phyloP scores from a whole-genome alignment of 169 alveolate genomes.

The Plasmodium inui region DNA sequence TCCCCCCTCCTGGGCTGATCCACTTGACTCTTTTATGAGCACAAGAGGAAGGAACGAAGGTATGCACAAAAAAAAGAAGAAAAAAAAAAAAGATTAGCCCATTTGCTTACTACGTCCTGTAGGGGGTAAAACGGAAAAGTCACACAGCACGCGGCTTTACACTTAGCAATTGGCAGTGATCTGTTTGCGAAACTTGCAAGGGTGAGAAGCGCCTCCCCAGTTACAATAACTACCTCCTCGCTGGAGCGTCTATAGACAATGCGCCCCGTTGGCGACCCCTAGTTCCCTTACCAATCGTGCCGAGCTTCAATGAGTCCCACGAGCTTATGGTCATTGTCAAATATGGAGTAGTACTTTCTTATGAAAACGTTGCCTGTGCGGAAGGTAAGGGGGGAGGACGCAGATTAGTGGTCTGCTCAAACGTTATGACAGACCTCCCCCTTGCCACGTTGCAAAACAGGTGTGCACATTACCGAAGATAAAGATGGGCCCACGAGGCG shows the following conservation, averaged over 20 bases:
- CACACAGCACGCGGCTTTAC: not conserved
- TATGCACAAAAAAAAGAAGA: not conserved
- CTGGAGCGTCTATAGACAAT: not conserved
- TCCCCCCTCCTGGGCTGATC: not conserved
- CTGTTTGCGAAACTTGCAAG: not conserved
- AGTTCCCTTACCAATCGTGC: slow-evolving; percentile 75
- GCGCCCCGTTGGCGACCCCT: not conserved
- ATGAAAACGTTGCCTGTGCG: slow-evolving; percentile 79
- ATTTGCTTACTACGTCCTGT: not conserved
- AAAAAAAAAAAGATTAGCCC: not conserved
- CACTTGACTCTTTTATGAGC: not conserved
- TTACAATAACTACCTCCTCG: not conserved
- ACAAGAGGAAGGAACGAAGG: not conserved
- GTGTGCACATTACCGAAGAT: slow-evolving; percentile 81
- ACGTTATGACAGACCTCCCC: not conserved
- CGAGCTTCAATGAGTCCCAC: slow-evolving; percentile 87
- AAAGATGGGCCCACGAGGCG: slow-evolving; percentile 88
- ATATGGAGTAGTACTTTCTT: slow-evolving; percentile 87
- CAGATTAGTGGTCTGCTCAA: not conserved
- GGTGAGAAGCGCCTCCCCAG: not conserved
- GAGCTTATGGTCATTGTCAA: slow-evolving; percentile 86
- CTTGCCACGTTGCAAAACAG: not conserved
- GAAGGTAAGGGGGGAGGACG: not conserved
- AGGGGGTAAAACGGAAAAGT: not conserved
- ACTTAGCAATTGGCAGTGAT: not conserved